Evolutionary conservation across 495 filamentous ascomycete species (phyloP), one percentile per base, ranked within the genome.

Genomic region (Daldinia decipiens): DNA sequence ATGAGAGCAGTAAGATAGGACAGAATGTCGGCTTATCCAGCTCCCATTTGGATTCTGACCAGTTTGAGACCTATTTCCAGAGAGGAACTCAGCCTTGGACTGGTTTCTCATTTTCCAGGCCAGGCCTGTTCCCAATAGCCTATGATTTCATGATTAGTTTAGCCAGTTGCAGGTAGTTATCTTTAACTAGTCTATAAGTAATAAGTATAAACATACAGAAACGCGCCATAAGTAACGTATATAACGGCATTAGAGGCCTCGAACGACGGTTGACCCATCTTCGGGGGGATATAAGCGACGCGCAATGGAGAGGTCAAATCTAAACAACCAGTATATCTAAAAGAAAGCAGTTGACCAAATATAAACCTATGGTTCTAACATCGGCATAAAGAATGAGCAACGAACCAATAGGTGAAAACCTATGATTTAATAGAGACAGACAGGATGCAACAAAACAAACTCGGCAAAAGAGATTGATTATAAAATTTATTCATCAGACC

Each of bases 241-340:
- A 93, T 89, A 62, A 93, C 82, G 75, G 89, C 89, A 80, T 93
- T 91, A 13, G 91, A 92, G 74, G 89, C 90, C 81, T 85, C 81
- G 34, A 82, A 86, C 0, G 90, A 91, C 63, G 89, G 89, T 65
- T 89, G 85, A 17, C 89, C 89, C 90, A 92, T 92, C 52, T 51
- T 65, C n/a, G 9, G 29, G 29, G 21, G 7, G 32, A 43, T 45
- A 45, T 19, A 45, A n/a, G 40, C n/a, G 12, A 17, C n/a, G 12
- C 43, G 17, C 43, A 15, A 38, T 4, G 12, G 34, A 38, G 57
- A 36, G 40, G 56, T 8, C n/a, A 17, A 50, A 26, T 45, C 40
- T 45, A 45, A 19, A 45, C 17, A 21, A 45, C 21, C 19, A 45
- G 40, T 17, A 21, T 9, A 17, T 45, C 40, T 45, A 21, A 47